Percentiles rank a stretch among this genome's conserved stretches.
Conservation (phyloP, 2,329 filamentous ascomycete genomes). For the Xenosphaeropsis pyriputrescens region DNA sequence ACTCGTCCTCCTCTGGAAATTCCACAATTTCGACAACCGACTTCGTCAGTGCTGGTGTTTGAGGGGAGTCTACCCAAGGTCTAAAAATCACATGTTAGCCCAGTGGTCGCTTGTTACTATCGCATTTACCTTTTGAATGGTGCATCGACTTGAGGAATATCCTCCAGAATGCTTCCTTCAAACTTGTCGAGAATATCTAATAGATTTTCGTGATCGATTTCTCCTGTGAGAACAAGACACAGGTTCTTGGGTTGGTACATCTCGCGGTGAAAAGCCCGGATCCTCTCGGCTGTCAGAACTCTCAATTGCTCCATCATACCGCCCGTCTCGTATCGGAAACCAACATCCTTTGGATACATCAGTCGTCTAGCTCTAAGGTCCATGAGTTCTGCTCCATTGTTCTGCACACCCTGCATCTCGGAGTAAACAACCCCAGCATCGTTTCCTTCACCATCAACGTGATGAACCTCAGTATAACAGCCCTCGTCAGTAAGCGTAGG, state of each 20-base stretch:
- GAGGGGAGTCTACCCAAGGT: conserved; percentile 82
- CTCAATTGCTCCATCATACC: conserved; percentile 89
- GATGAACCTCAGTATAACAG: conserved; percentile 92
- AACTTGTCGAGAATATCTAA: conserved; percentile 74
- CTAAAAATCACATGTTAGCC: conserved; percentile 8
- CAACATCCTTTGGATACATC: conserved; percentile 77
- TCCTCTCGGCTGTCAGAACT: conserved; percentile 73
- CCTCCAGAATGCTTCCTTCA: conserved; percentile 70
- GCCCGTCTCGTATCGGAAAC: conserved; percentile 96
- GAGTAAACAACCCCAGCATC: conserved; percentile 97
- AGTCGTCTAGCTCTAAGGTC: conserved; percentile 67
- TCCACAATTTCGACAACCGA: conserved; percentile 67
- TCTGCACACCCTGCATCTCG: conserved; percentile 95
- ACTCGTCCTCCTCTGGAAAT: conserved; percentile 95
- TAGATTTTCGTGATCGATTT: conserved; percentile 71
- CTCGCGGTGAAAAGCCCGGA: conserved; percentile 83
- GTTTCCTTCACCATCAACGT: conserved; percentile 83
- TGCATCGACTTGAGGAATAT: conserved; percentile 60
- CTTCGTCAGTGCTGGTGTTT: conserved; percentile 56
- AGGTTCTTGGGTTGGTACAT: conserved; percentile 99
- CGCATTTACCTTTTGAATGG: conserved; percentile 48
- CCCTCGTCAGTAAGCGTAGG: conserved; percentile 86
- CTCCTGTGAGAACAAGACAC: conserved; percentile 81
- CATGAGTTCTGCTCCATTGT: conserved; percentile 73
- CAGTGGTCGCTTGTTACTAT: not conserved